These are phyloP conservation scores for Fusarium pseudocircinatum DNA, from an alignment of 2,329 filamentous ascomycete species.

Conservation along the genomic window DNA sequence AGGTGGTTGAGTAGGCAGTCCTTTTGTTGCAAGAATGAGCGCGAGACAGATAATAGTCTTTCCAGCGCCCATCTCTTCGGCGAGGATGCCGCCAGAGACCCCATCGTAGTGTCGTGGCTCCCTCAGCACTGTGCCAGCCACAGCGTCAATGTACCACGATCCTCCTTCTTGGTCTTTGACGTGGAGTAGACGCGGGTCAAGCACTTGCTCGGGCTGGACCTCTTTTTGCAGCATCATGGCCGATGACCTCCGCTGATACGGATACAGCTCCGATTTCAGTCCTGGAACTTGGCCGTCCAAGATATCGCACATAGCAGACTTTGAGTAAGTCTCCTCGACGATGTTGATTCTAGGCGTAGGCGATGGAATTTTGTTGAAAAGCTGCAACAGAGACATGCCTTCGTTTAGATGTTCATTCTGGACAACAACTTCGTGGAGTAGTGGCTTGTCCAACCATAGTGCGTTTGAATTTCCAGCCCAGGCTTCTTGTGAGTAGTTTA, in stretches of 20 bases:
- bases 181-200: slow-evolving; percentile 78
- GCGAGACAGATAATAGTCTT: slow-evolving; percentile 90
- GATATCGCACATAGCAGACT: slow-evolving; percentile 64
- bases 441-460: slow-evolving; percentile 10
- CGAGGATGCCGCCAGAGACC: slow-evolving; percentile 78
- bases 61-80: slow-evolving; percentile 83
- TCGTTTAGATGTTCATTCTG: slow-evolving; percentile 48
- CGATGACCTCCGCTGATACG: slow-evolving; percentile 82
- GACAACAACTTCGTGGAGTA: background rate
- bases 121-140: slow-evolving; percentile 68
- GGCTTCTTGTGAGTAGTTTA: slow-evolving; percentile 65
- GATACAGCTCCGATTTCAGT: slow-evolving; percentile 73
- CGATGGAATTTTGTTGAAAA: slow-evolving; percentile 79
- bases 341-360: slow-evolving; percentile 65
- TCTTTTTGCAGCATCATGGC: slow-evolving; percentile 89
- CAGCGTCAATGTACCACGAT: slow-evolving; percentile 75
- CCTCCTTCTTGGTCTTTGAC: slow-evolving; percentile 68
- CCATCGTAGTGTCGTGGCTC: slow-evolving; percentile 79
- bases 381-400: slow-evolving; percentile 67
- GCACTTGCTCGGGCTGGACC: slow-evolving; percentile 65
- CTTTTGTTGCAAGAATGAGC: slow-evolving; percentile 78
- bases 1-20: slow-evolving; percentile 73
- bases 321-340: slow-evolving; percentile 61
- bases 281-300: slow-evolving; percentile 64
- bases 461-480: slow-evolving; percentile 61